Base-by-base conservation (phyloP, 2,329 filamentous ascomycete genomes). In the Ceratocystis colombiana region DNA sequence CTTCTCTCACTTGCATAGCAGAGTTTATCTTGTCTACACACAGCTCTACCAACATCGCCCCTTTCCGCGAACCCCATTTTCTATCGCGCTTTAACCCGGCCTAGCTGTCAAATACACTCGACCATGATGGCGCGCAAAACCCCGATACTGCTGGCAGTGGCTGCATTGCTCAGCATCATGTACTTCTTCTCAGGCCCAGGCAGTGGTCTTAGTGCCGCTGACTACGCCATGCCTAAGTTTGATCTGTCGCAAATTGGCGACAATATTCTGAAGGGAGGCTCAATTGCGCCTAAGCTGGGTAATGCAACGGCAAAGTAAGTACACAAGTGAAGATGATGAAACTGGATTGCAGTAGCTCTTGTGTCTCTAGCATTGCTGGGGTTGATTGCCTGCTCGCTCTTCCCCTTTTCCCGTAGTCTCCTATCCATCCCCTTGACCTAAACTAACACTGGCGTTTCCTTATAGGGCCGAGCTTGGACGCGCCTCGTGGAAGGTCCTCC, bases 251-350 rank as follows among this genome's bases (percentile, higher is more conserved):
- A 73, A 37, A 70, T 83, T 33, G 76, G 82, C 1, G 74, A 77
- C 30, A 75, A 75, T 55, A 75, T 87, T 20, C 78, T 90, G 25
- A 79, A 80, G 20, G 88, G 88, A 66, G 84, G 84, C 66, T 86
- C 85, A 2, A 93, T 91, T 71, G 89, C 89, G 63, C 87, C 88
- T 1, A 91, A 90, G 76, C 78, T 94, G 64, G 89, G 89, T 72
- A 94, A 94, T 76, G 88, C 87, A 68, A 94, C 89, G 5, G 79
- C 84, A 65, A 94, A 93, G 86, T 88, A 78, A 62, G 79, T 72
- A 45, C 62, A 37, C 6, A 53, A 25, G 10, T 53, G 3, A 10
- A 53, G 22, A 10, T 25, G 15, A 28, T 28, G 8, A 4, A 17
- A 25, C 10, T 7, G 20, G 6, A 8, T 10, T 20, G 48, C 48